phyloP scores from a whole-genome alignment of 2,329 filamentous ascomycete genomes.

The Hymenoscyphus linearis region DNA sequence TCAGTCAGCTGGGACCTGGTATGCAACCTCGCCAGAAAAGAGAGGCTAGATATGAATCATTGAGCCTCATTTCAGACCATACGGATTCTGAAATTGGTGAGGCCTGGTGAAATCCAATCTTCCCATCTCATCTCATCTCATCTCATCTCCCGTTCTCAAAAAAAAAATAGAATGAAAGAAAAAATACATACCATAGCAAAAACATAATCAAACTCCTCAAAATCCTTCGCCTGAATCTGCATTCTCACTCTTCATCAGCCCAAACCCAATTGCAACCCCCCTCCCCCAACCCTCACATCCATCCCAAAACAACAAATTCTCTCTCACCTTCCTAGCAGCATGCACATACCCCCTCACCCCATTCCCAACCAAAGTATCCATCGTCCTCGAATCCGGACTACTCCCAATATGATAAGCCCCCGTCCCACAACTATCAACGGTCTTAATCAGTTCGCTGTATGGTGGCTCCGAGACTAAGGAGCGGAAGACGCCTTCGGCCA shows the following conservation, averaged over 20 bases:
- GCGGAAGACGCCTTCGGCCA: slow-evolving; percentile 93
- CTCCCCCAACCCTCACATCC: neutral
- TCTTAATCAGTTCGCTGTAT: slow-evolving; percentile 54
- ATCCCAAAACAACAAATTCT: neutral
- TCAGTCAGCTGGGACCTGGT: neutral
- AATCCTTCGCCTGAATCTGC: slow-evolving; percentile 61
- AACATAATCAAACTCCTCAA: slow-evolving; percentile 83
- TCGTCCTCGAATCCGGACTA: slow-evolving; percentile 74
- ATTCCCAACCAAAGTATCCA: slow-evolving; percentile 68
- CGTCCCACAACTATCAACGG: slow-evolving; percentile 86
- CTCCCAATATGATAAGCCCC: slow-evolving; percentile 77
- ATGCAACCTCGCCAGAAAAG: neutral
- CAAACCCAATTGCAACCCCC: too few species aligned
- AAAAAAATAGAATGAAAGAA: neutral
- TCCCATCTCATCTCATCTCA: neutral
- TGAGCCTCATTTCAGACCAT: neutral
- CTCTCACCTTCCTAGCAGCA: slow-evolving; percentile 63
- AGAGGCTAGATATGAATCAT: neutral
- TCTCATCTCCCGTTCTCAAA: too few species aligned
- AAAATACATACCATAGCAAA: slow-evolving; percentile 64
- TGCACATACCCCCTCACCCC: slow-evolving; percentile 75
- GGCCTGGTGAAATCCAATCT: neutral
- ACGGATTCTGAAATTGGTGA: neutral
- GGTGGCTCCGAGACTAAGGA: slow-evolving; percentile 58
- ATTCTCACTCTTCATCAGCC: slow-evolving; percentile 12